Base-by-base conservation (phyloP, 768 basidiomycete species). In the Mycena filopes region DNA sequence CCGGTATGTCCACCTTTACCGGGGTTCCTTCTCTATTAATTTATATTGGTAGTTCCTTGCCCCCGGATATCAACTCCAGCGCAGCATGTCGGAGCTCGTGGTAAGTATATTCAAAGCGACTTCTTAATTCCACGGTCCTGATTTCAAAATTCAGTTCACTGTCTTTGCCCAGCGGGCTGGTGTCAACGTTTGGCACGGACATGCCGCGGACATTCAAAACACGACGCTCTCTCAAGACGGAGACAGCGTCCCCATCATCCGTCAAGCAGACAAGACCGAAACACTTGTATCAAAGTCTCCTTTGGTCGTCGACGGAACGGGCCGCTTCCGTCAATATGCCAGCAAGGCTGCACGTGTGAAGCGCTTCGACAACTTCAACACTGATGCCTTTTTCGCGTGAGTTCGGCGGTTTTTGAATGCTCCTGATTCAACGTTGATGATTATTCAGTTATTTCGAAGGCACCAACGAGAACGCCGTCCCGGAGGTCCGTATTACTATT, bases 321-420 rank as follows among this genome's bases (percentile, higher is more conserved):
- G 67, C 21, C 62, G 67, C 23, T 57, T 68, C 36, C 61, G 62
- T n/a, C 62, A 60, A 45, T 60, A 60, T n/a, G 49, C 59, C 18
- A 60, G 59, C 59, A 60, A 60, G 26, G 49, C 59, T 26, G 59
- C 59, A 4, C 59, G 59, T 41, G 31, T 60, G 3, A 48, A 51
- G 18, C 59, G 67, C 25, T 68, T 68, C 46, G 67, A 63, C 20
- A 51, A 60, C 26, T 68, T 58, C 45, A 68, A 64, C 28, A 68
- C 67, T 7, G 57, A 68, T 25, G 67, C 67, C 10, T 68, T 68
- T 40, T 68, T 58, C n/a, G 67, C 48, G 33, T 53, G 18, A 40
- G 51, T 26, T 33, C 29, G 1, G 26, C 7, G 18, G 4, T 28
- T 13, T 13, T 23, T 15, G 8, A 6, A 21, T 6, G 7, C 23